phyloP scores from a whole-genome alignment of 805 yeast species.

The Starmerella stellata region DNA sequence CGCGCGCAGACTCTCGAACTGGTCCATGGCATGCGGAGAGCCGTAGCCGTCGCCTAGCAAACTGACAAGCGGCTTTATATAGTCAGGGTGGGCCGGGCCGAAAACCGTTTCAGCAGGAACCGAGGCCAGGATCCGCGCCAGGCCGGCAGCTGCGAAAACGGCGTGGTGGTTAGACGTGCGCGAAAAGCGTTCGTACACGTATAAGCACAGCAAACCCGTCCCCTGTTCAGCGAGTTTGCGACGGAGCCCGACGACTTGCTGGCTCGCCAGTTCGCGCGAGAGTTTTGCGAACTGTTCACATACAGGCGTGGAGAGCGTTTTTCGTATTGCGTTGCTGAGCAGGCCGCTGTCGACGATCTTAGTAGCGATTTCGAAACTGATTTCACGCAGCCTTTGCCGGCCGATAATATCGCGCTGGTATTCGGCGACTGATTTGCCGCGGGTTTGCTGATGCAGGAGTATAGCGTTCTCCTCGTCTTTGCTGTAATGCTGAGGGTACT shows the following conservation, averaged over 20 bases:
- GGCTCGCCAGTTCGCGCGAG: constrained; percentile 21
- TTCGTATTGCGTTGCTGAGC: constrained; percentile 14
- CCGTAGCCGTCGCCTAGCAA: constrained; percentile 18
- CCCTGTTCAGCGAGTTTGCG: constrained; percentile 22
- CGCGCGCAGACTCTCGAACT: constrained; percentile 42
- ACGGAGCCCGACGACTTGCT: constrained; percentile 17
- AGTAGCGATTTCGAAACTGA: constrained; percentile 12
- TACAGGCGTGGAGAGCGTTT: constrained; percentile 15
- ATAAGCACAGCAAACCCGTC: constrained; percentile 21
- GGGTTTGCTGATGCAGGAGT: constrained; percentile 6
- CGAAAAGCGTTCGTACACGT: constrained; percentile 14
- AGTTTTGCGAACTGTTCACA: constrained; percentile 18
- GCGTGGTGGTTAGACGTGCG: neutral
- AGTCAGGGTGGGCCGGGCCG: constrained; percentile 16
- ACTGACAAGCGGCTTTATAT: constrained; percentile 20
- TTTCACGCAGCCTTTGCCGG: constrained; percentile 17
- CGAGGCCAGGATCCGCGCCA: constrained; percentile 24
- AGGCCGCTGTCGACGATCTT: constrained; percentile 16
- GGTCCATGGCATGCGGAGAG: constrained; percentile 22
- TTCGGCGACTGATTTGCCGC: constrained; percentile 9
- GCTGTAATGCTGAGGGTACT: constrained; percentile 21
- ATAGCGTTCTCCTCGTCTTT: constrained; percentile 14
- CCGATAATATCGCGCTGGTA: constrained; percentile 7
- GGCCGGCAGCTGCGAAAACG: constrained; percentile 14
- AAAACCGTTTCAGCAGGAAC: constrained; percentile 23